These are phyloP conservation scores for Hamigera avellanea DNA, from an alignment of 495 filamentous ascomycete species.

Conservation along the genomic window DNA sequence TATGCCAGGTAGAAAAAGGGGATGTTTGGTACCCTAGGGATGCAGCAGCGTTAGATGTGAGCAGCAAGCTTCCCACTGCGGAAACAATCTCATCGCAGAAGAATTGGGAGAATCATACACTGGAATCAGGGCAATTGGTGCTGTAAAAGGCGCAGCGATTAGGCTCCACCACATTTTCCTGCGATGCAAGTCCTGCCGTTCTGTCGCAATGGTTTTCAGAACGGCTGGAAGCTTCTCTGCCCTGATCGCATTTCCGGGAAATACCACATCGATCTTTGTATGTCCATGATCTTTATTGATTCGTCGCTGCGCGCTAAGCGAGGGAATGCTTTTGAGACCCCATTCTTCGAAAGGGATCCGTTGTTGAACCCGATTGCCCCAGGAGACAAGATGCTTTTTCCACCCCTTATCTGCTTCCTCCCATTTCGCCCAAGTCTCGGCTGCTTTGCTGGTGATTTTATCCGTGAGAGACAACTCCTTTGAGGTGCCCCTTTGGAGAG, in stretches of 20 bases:
- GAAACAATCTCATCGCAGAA: no score
- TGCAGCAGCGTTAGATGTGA: not conserved
- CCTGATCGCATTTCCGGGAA: constrained; percentile 58
- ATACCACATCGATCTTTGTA: constrained; percentile 64
- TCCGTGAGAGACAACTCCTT: constrained; percentile 47
- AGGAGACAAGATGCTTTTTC: constrained; percentile 74
- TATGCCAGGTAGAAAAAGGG: constrained; percentile 95
- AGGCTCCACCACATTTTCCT: constrained; percentile 70
- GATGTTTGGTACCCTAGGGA: constrained; percentile 72
- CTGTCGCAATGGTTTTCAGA: constrained; percentile 55
- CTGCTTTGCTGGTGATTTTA: constrained; percentile 52
- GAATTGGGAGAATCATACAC: constrained; percentile 41
- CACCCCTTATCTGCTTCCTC: constrained; percentile 74
- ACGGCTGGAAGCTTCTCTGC: constrained; percentile 46
- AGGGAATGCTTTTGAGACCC: constrained; percentile 88
- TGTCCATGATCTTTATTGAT: constrained; percentile 51
- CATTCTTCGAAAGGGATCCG: constrained; percentile 95
- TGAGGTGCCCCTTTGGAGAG: constrained; percentile 37
- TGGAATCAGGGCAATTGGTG: constrained; percentile 71
- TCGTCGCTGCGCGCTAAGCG: constrained; percentile 55
- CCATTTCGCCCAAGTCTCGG: constrained; percentile 71
- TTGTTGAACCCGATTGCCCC: constrained; percentile 75
- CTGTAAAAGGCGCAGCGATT: constrained; percentile 70
- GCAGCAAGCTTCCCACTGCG: no score
- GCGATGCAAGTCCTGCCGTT: constrained; percentile 66